These are phyloP conservation scores for Agarophyton chilense DNA, from an alignment of 23 red algal species.

Conservation along the genomic window DNA sequence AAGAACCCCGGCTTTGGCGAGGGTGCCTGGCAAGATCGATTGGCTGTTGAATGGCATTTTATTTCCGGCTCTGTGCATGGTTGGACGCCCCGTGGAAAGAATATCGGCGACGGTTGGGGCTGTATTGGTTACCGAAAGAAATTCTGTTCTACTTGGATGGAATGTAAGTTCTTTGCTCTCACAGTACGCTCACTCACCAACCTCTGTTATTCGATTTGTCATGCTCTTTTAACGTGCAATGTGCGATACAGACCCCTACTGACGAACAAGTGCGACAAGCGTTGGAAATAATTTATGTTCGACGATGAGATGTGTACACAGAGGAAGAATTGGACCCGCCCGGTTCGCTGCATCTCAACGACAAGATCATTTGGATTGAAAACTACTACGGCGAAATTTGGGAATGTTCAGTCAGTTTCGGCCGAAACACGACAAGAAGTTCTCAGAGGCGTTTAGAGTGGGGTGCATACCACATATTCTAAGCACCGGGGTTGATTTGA, in stretches of 20 bases:
- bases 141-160: conserved; percentile 30
- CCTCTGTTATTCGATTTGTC: conserved; percentile 22
- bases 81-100: not conserved
- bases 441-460: conserved; percentile 8
- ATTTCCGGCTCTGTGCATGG: conserved; percentile 13
- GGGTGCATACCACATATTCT: too few relatives aligned
- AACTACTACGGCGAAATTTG: conserved; percentile 17
- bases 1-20: conserved; percentile 3
- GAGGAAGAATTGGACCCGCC: conserved; percentile 6
- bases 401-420: conserved; percentile 18
- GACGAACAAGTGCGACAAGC: not conserved
- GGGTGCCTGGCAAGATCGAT: not conserved
- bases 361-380: not conserved
- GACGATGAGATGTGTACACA: conserved; percentile 26
- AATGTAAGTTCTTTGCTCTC: not conserved
- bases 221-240: conserved; percentile 23
- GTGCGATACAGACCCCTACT: not conserved
- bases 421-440: conserved; percentile 13
- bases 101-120: not conserved
- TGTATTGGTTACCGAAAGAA: conserved; percentile 31
- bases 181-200: conserved; percentile 8
- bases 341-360: not conserved
- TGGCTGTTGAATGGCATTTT: conserved; percentile 4
- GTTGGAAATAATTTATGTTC: conserved; percentile 10
- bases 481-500: too few relatives aligned